These are phyloP conservation scores for Fusarium sp. DNA, from an alignment of 2,329 filamentous ascomycete species.

Conservation along the genomic window DNA sequence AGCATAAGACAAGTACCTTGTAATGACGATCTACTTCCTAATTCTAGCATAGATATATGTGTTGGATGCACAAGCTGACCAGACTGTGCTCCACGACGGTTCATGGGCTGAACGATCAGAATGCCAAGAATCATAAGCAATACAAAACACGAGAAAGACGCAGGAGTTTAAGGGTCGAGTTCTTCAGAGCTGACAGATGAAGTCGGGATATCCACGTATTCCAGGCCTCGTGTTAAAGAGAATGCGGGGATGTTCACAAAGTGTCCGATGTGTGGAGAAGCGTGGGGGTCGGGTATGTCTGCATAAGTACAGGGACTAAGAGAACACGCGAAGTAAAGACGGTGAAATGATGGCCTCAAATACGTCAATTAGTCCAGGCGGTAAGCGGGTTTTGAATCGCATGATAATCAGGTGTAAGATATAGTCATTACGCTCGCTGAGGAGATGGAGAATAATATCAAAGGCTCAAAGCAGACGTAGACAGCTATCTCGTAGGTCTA, in stretches of 20 bases:
- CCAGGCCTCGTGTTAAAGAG: slow-evolving; percentile 8
- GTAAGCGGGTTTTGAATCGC: not conserved
- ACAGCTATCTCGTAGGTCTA: not conserved
- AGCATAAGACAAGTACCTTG: not conserved
- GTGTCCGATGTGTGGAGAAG: slow-evolving; percentile 27
- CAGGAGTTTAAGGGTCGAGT: slow-evolving; percentile 3
- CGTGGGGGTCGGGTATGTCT: slow-evolving; percentile 19
- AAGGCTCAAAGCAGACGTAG: too few relatives aligned
- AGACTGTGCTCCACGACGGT: not conserved
- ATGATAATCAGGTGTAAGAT: not conserved
- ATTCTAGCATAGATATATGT: not conserved
- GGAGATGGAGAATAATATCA: too few relatives aligned
- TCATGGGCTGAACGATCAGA: not conserved
- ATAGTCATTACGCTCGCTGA: too few relatives aligned
- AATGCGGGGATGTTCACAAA: slow-evolving; percentile 24
- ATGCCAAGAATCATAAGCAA: slow-evolving; percentile 1
- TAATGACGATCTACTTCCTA: not conserved
- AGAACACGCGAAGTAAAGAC: slow-evolving; percentile 6
- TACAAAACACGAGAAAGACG: not conserved
- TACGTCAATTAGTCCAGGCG: not conserved
- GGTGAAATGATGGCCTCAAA: slow-evolving; percentile 4
- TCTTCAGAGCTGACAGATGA: slow-evolving; percentile 12
- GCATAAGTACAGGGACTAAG: too few relatives aligned
- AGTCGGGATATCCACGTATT: not conserved
- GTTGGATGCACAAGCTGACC: not conserved